Evolutionary conservation across 2,329 filamentous ascomycete genomes (phyloP), one percentile per base, ranked within the genome.

Genomic region (Pseudogymnoascus sp.): DNA sequence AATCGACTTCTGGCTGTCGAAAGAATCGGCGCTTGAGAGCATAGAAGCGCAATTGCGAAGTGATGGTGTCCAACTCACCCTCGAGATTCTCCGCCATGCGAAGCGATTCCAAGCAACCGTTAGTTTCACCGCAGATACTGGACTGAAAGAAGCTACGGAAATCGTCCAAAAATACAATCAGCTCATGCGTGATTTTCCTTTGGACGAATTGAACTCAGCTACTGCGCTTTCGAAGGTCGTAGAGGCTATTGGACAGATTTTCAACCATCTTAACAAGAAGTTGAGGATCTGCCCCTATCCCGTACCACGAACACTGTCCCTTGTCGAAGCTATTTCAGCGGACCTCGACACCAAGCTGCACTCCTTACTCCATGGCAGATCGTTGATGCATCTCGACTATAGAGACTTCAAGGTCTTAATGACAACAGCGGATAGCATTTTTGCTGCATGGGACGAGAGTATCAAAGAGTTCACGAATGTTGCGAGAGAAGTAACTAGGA

Each of bases 161-260:
- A 89, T 90, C 74, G 96, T 99, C 56, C 91, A 96, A 75, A 97
- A 97, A 76, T 99, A 97, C 81, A 99, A 99, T 74, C 91, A 96
- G 78, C 84, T 99, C 23, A 97, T 99, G 91, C 89, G 95, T 67
- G 96, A 99, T 74, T 97, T 99, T 67, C 95, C 95, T 0, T 40
- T 60, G 36, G 93, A 97, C 73, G 95, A 99, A 75, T 79, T 99
- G 28, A 83, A 97, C 16, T 96, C 95, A 14, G 93, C 95, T 1
- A 96, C 93, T 0, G 93, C 93, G 0, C 78, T 99, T 50, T 81
- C 87, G 70, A 97, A 96, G 76, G 87, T 96, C 2, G 87, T 95
- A 71, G 93, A 97, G 70, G 90, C 95, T 5, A 84, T 99, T 66
- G 84, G 88, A 50, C 85, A 93, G 70, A 96, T 99, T 67, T 99